Base-by-base conservation (phyloP, 257 asterid species). In the Lycium barbarum region DNA sequence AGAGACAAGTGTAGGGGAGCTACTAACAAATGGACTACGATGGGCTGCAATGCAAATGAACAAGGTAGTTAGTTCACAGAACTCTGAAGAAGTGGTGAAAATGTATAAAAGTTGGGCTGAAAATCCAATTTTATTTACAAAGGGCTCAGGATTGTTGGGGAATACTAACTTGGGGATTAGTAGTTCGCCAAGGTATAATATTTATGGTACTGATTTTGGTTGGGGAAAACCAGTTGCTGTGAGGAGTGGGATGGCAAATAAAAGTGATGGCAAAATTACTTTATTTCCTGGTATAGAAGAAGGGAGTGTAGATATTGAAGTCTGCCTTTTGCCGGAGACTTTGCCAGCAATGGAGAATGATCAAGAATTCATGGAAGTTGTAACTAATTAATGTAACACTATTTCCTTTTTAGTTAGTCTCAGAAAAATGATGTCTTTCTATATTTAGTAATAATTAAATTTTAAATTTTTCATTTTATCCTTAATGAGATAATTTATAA, bases 301-400 rank as follows among this genome's bases (percentile, higher is more conserved):
- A 73, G 93, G 93, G 73, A 88, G 93, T 78, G 47, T 91, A 84
- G 93, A 93, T 47, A 84, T 93, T 55, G 93, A 89, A 72, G 87
- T 79, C 38, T 93, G 93, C 47, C 20, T 86, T 84, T 22, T 40
- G 9, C 82, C 79, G 6, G 88, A 90, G 11, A 91, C 88, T 13
- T 36, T 92, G 81, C 47, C 74, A 70, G 87, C 90, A 1, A 57
- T 91, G 71, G 86, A 7, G 15, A 74, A 84, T 72, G 91, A 88
- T 85, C 82, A 66, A 13, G 91, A 90, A 79, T 89, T 90, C 85
- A 83, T 92, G 92, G 89, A 85, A 43, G 51, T 38, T 7, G 15
- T 61, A 26, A 26, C 33, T 26, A 26, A 26, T 26, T 26, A 26
- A 26, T 26, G 33, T 26, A 26, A 26, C 33, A 26, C 33, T 26